These are phyloP conservation scores for Citrus unshiu DNA, from an alignment of 345 rosid species.

Conservation along the genomic window DNA sequence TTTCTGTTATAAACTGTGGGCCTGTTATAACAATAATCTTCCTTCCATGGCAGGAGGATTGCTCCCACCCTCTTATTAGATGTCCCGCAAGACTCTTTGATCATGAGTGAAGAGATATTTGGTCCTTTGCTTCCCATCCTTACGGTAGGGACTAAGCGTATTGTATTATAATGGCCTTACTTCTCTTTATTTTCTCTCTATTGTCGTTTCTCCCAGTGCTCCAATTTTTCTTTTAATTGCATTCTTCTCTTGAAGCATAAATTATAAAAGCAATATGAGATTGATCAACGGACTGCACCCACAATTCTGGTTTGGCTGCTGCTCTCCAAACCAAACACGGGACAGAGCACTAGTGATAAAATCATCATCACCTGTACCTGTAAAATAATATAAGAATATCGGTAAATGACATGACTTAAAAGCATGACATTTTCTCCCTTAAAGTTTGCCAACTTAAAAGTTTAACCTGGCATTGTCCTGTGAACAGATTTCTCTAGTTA, in stretches of 20 bases:
- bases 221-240: background rate
- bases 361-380: background rate
- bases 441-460: background rate
- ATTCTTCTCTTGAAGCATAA: background rate
- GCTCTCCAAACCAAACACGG: background rate
- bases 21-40: slow-evolving; percentile 1
- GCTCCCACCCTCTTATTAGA: slow-evolving; percentile 90
- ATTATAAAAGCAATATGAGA: background rate
- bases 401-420: too few relatives aligned
- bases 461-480: background rate
- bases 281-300: background rate
- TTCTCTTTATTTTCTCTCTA: background rate
- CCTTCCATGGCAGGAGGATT: slow-evolving; percentile 50
- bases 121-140: slow-evolving; percentile 95
- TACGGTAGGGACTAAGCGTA: slow-evolving; percentile 36
- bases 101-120: slow-evolving; percentile 92
- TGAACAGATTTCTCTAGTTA: background rate
- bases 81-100: slow-evolving; percentile 66
- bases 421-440: background rate
- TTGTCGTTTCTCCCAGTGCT: background rate
- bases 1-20: background rate
- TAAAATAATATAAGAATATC: background rate
- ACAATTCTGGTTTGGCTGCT: background rate
- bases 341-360: background rate
- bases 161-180: background rate